Evolutionary conservation across 345 rosid species (phyloP), one percentile per base, ranked within the genome.

Genomic region (Hibiscus syriacus): DNA sequence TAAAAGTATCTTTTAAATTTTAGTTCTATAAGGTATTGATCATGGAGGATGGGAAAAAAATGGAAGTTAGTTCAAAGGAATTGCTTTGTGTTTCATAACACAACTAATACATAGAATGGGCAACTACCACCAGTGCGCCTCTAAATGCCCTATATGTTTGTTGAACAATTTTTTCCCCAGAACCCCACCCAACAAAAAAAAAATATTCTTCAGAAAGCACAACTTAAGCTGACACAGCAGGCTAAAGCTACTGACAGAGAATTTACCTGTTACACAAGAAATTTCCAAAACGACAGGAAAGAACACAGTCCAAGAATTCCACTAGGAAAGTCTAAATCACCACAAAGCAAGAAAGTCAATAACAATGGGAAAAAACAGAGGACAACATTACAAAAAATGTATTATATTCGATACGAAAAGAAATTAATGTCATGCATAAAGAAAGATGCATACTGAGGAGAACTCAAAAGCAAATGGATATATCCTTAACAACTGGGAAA

Each of bases 391-490:
- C 30, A 57, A 60, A 38, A 1, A 52, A 52, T 20, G 55, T 9
- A 52, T 36, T 34, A 34, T 17, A 59, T 36, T 10, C 32, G 45
- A 59, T 10, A 60, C 11, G 55, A 39, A n/a, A 41, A 27, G 19
- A 72, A 66, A 64, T 10, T 32, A 16, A 10, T 10, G 38, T 6
- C 49, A 45, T 7, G 38, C 38, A 49, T 22, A 48, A 69, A 29
- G 61, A 72, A 75, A 76, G 50, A 71, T 69, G 81, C 87, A 72
- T 95, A 95, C 99, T 78, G 90, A 77, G 67, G 97, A 88, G 81
- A 90, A 95, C 84, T 95, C 97, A 56, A 95, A 95, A 56, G 99
- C 97, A 77, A 83, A 87, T n/a, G 99, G 98, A 83, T 95, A 92
- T 86, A 95, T 90, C 75, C 99, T 85, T 79, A 85, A 64, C 55